Base-by-base conservation (phyloP, 345 rosid genomes). In the Salix brachista region DNA sequence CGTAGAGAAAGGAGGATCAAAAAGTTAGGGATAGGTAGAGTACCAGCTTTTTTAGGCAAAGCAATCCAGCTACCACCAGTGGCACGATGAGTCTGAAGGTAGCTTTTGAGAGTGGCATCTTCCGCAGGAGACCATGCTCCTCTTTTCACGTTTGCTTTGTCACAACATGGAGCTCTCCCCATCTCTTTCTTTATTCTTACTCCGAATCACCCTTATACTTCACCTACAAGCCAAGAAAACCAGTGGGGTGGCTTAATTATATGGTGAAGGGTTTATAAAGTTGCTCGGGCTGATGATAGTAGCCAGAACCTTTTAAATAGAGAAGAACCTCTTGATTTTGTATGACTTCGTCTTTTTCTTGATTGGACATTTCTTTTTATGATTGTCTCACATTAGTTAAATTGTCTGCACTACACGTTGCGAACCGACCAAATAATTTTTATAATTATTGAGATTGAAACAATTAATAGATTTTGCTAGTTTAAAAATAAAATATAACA, bases 141-240 rank as follows among this genome's bases (percentile, higher is more conserved):
- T 88, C 85, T 92, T 88, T 92, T 91, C 78, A 92, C 96, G 76
- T 85, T 91, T 60, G 97, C 91, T 79, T 91, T 91, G 84, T 92
- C 97, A 79, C 96, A 91, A 81, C 97, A 91, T 39, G 96, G 97
- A 79, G 97, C 94, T 90, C 97, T 87, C 71, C 97, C 97, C 97
- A 91, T 92, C 11, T 60, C 8, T 42, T 30, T 30, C 30, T 30
- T 30, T 34, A n/a, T 4, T 37, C 16, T 69, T 30, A 30, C 36
- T 25, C 52, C 32, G 8, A 67, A 7, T 19, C 25, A 54, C 61
- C 8, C 25, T 7, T 56, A n/a, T 56, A 56, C 61, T 56, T 56
- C 34, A 56, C 25, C 61, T 56, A 21, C 61, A n/a, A 56, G 61
- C 61, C 25, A 56, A 21, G 13, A 44, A 44, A 39, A 52, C 19